Evolutionary conservation across 192 early-diverging fungal genomes (phyloP), one percentile per base, ranked within the genome.

Genomic region (Podila clonocystis): DNA sequence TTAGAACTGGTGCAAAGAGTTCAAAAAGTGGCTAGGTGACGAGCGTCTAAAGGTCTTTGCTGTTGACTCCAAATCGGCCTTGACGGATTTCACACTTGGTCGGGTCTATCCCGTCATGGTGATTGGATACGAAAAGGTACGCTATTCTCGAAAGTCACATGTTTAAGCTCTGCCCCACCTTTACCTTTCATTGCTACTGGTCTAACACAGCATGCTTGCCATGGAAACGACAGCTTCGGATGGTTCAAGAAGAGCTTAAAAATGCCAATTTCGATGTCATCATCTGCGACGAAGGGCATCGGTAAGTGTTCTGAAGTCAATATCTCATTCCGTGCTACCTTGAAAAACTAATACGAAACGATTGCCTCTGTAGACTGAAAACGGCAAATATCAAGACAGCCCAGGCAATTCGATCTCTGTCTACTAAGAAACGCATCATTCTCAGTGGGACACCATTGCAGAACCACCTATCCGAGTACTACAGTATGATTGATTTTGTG

Each of bases 21-120:
- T 88, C 72, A 87, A 85, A 52, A 87, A 87, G 38, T 88, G 87
- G 87, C 83, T 88, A 3, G 85, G 87, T 6, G 73, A 80, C 19
- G 85, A 88, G 74, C 73, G 85, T n/a, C 62, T 85, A 3, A 69
- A 73, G 11, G 82, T 82, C 8, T 77, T 83, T 41, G 76, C 75
- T 36, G 85, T 88, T 15, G 85, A 88, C 45, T 77, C 73, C 28
- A 85, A 82, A 24, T 78, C 85, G 13, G 48, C 82, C 49, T 48
- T 87, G 8, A 75, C 70, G 5, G 82, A 86, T 31, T 87, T 88
- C 62, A 63, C 85, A 4, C 63, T 83, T 3, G 85, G 85, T 19
- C 67, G 57, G n/a, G 72, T 87, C 7, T 87, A 83, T 52, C 72
- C 69, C 4, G 85, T 86, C 4, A 87, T 88, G 83, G 83, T 88